phyloP scores from a whole-genome alignment of 2,329 filamentous ascomycete genomes.

The Apiospora hydei region DNA sequence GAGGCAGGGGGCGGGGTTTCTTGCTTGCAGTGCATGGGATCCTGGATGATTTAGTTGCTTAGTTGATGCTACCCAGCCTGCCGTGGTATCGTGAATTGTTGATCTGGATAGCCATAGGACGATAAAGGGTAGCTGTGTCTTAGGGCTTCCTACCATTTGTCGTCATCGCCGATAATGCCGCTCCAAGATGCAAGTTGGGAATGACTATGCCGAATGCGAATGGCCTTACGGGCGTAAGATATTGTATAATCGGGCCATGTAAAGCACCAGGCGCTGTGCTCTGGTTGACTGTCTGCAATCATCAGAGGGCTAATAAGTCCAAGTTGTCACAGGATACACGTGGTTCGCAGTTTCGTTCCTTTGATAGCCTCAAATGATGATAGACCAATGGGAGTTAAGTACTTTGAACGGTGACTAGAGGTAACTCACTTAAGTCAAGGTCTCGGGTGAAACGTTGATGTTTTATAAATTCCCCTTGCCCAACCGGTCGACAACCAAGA shows the following conservation, averaged over 20 bases:
- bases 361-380: background rate
- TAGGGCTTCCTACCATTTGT: background rate
- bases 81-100: background rate
- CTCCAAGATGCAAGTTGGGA: background rate
- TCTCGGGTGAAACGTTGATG: constrained; percentile 1
- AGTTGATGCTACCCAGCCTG: background rate
- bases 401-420: background rate
- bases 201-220: background rate
- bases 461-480: constrained; percentile 14
- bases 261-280: background rate
- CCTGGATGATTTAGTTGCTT: background rate
- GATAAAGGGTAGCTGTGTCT: background rate
- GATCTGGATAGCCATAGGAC: background rate
- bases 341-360: background rate
- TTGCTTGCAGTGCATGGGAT: background rate
- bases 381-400: background rate
- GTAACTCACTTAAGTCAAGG: constrained; percentile 6
- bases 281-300: background rate
- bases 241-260: background rate
- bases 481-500: background rate
- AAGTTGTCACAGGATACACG: background rate
- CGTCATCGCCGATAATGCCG: background rate
- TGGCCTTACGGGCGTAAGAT: background rate
- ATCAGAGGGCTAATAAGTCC: background rate
- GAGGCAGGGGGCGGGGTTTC: background rate